These are phyloP conservation scores for Pichia inconspicua DNA, from an alignment of 1,139 yeast species.

Conservation along the genomic window DNA sequence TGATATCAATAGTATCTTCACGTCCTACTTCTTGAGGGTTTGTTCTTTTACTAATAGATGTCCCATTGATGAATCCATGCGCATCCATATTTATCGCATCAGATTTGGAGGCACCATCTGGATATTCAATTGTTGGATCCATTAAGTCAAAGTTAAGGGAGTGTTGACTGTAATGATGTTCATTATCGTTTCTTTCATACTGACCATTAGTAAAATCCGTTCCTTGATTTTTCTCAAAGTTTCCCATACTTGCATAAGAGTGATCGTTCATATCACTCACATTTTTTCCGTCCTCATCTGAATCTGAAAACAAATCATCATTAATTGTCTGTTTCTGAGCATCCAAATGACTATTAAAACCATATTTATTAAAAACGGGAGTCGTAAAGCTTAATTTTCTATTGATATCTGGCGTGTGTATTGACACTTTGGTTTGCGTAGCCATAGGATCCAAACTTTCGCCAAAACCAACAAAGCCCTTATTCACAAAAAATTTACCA, in stretches of 20 bases:
- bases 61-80: neutral
- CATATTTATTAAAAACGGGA: slow-evolving; percentile 7
- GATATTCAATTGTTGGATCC: neutral
- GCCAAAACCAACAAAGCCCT: slow-evolving; percentile 1
- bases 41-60: neutral
- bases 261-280: neutral
- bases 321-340: neutral
- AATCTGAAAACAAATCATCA: neutral
- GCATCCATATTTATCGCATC: neutral
- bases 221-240: neutral
- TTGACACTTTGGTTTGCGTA: neutral
- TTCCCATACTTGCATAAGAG: too few species aligned
- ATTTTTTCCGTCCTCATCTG: neutral
- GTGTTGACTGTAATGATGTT: neutral
- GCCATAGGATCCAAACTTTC: neutral
- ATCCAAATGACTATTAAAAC: neutral
- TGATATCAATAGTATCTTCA: slow-evolving; percentile 5
- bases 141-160: neutral
- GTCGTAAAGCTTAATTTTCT: slow-evolving; percentile 3
- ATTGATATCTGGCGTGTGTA: neutral
- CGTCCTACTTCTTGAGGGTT: neutral
- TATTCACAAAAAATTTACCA: slow-evolving; percentile 64
- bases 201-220: neutral
- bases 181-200: too few species aligned
- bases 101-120: neutral